Evolutionary conservation across 805 yeast species (phyloP).

Genomic region (Hanseniaspora meyeri): DNA sequence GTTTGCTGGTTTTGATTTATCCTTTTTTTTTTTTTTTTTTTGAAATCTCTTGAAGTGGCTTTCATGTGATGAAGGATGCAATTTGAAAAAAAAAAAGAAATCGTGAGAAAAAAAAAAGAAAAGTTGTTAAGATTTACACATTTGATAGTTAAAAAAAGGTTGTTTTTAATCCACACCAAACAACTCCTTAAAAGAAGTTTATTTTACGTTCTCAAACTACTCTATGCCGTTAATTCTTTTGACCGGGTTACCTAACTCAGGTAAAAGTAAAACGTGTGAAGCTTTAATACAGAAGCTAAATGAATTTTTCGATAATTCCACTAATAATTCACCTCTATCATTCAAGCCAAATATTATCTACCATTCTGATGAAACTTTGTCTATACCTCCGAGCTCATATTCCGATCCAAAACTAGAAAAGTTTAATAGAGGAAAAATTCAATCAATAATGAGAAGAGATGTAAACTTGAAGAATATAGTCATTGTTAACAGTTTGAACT

Average conservation of each 20-base stretch:
- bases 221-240: constrained; percentile 73
- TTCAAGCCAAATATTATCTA: constrained; percentile 48
- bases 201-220: too few species aligned
- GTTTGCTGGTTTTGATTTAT: too few species aligned
- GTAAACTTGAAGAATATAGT: constrained; percentile 59
- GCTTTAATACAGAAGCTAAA: constrained; percentile 40
- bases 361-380: constrained; percentile 68
- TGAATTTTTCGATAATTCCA: constrained; percentile 31
- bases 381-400: constrained; percentile 57
- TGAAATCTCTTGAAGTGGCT: too few species aligned
- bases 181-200: too few species aligned
- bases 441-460: constrained; percentile 79
- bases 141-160: too few species aligned
- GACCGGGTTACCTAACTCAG: constrained; percentile 77
- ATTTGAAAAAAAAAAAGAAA: too few species aligned
- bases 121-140: too few species aligned
- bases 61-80: too few species aligned
- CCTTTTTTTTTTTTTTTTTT: too few species aligned
- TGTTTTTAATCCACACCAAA: too few species aligned
- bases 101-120: too few species aligned
- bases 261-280: constrained; percentile 66
- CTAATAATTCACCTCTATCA: constrained; percentile 35
- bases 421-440: constrained; percentile 67
- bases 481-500: constrained; percentile 71
- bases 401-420: constrained; percentile 66